A percentile compares a stretch with the other conserved stretches of the same genome.
phyloP scores from a whole-genome alignment of 2,329 filamentous ascomycete species.

The Mycosphaerella sp. region DNA sequence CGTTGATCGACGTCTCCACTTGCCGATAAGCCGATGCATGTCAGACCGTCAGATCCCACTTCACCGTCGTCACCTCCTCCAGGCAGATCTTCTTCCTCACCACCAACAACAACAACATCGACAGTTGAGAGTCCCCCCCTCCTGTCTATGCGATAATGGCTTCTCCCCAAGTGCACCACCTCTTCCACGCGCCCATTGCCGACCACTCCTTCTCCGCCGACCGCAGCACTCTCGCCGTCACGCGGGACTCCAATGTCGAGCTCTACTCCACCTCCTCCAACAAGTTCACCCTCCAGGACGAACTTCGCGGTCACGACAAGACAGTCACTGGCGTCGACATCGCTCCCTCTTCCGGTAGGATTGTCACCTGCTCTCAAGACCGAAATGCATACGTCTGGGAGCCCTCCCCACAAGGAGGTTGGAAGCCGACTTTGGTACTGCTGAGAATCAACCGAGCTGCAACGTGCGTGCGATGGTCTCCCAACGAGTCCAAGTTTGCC shows the following conservation, averaged over 20 bases:
- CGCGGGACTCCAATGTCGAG: conserved; percentile 83
- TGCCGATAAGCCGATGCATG: background rate
- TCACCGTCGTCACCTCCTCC: conserved; percentile 13
- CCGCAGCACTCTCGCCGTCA: conserved; percentile 78
- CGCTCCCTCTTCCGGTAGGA: conserved; percentile 80
- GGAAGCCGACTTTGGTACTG: conserved; percentile 94
- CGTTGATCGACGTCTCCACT: no score
- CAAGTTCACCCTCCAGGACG: conserved; percentile 76
- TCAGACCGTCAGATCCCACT: background rate
- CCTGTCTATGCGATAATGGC: conserved; percentile 71
- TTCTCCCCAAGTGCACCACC: conserved; percentile 83
- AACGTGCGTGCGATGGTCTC: conserved; percentile 95
- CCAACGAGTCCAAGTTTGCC: conserved; percentile 93
- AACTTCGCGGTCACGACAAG: conserved; percentile 95
- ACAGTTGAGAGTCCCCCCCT: conserved; percentile 89
- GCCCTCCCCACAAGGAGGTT: conserved; percentile 75
- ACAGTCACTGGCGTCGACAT: conserved; percentile 95
- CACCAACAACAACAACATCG: conserved; percentile 30
- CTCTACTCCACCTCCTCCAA: conserved; percentile 67
- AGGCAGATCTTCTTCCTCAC: background rate
- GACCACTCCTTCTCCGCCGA: conserved; percentile 98
- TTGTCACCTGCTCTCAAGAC: conserved; percentile 97
- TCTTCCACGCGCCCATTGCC: conserved; percentile 92
- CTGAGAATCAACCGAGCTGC: conserved; percentile 95
- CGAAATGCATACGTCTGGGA: conserved; percentile 99